Evolutionary conservation across 768 basidiomycete genomes (phyloP).

Genomic region (Myochromella boudieri): DNA sequence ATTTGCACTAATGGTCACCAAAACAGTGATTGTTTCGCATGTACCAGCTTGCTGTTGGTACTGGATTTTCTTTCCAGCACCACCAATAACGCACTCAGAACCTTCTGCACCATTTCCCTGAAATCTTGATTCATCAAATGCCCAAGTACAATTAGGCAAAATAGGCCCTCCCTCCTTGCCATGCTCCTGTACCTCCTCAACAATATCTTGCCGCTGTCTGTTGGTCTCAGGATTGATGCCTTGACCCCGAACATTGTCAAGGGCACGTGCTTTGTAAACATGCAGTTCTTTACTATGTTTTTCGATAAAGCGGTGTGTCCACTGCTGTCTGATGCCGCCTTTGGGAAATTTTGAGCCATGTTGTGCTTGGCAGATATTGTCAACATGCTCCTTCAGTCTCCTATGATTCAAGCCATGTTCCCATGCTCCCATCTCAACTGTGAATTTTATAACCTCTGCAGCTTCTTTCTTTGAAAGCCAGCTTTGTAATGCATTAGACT

Average conservation of each 20-base stretch:
- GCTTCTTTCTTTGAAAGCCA: constrained; percentile 1
- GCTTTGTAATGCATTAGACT: background rate
- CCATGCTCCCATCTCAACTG: background rate
- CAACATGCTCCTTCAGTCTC: constrained; percentile 4
- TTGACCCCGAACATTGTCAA: constrained; percentile 28
- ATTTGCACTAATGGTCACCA: constrained; percentile 41
- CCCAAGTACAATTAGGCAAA: constrained; percentile 20
- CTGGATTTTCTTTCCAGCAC: constrained; percentile 1
- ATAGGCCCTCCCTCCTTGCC: constrained; percentile 14
- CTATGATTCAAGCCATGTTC: background rate
- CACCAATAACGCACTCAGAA: constrained; percentile 21
- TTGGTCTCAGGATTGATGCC: constrained; percentile 29
- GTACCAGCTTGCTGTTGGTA: constrained; percentile 6
- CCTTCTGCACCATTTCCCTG: constrained; percentile 23
- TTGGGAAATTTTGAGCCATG: constrained; percentile 6
- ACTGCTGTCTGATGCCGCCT: constrained; percentile 4
- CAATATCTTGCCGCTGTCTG: constrained; percentile 30
- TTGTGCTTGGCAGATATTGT: background rate
- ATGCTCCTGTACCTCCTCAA: constrained; percentile 25
- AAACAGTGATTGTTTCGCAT: constrained; percentile 32
- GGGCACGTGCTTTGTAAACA: constrained; percentile 30
- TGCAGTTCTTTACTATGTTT: constrained; percentile 18
- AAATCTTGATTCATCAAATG: constrained; percentile 35
- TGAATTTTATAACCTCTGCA: background rate
- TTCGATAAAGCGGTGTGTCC: constrained; percentile 5